Evolutionary conservation across 2,329 filamentous ascomycete species (phyloP).

Genomic region (Talaromyces sp.): DNA sequence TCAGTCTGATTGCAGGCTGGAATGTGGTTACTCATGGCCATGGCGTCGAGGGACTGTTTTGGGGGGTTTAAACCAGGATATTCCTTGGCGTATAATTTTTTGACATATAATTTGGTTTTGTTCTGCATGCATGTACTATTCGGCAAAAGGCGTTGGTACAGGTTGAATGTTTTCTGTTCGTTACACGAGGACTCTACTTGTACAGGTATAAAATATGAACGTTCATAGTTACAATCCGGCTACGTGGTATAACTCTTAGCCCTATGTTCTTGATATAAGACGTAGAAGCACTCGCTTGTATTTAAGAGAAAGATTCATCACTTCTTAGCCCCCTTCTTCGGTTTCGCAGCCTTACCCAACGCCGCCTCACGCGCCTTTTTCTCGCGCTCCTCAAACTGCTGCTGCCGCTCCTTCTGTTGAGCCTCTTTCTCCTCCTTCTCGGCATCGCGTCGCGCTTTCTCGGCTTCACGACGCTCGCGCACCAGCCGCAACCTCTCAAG

Average conservation of each 20-base stretch:
- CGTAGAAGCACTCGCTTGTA: background rate
- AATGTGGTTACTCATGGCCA: constrained; percentile 39
- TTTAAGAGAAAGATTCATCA: background rate
- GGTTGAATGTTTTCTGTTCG: background rate
- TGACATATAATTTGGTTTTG: background rate
- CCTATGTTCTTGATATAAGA: background rate
- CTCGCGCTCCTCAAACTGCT: constrained; percentile 31
- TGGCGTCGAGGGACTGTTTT: constrained; percentile 39
- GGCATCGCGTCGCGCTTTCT: constrained; percentile 74
- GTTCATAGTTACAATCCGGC: background rate
- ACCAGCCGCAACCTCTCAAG: constrained; percentile 76
- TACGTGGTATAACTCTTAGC: too few species aligned
- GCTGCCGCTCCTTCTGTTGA: constrained; percentile 30
- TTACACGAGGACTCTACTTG: background rate
- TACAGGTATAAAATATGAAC: background rate
- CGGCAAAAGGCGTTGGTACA: background rate
- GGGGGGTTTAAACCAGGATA: constrained; percentile 28
- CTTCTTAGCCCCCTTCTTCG: constrained; percentile 28
- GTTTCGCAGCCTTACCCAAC: constrained; percentile 22
- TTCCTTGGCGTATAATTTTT: background rate
- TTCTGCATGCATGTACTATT: background rate
- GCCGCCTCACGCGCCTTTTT: constrained; percentile 35
- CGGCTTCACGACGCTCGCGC: constrained; percentile 77
- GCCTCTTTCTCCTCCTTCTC: constrained; percentile 53
- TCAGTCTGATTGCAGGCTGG: constrained; percentile 43